These are phyloP conservation scores for Gomphus bonarii DNA, from an alignment of 1,284 basidiomycete genomes.

Conservation along the genomic window DNA sequence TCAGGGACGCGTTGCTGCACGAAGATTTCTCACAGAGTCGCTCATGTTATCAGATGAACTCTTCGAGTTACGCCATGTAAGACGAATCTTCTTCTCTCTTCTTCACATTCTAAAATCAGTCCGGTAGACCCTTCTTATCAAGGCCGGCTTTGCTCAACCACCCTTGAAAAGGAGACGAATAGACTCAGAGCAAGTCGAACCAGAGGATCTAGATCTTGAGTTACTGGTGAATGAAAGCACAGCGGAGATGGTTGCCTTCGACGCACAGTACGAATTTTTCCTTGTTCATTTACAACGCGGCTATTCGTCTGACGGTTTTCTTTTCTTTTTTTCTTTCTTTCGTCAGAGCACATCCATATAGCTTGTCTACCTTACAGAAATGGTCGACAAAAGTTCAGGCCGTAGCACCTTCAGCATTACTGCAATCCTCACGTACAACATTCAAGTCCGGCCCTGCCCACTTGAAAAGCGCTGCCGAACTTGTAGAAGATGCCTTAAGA, in stretches of 20 bases:
- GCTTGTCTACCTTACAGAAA: slow-evolving; percentile 72
- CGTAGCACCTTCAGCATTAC: slow-evolving; percentile 66
- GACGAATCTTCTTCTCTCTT: slow-evolving; percentile 5
- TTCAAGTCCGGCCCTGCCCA: slow-evolving; percentile 37
- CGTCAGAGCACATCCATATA: slow-evolving; percentile 23
- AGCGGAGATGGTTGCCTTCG: slow-evolving; percentile 36
- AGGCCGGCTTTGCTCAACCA: slow-evolving; percentile 41
- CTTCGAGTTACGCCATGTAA: slow-evolving; percentile 56
- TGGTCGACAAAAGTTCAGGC: slow-evolving; percentile 93
- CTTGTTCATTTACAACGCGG: not conserved
- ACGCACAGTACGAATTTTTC: slow-evolving; percentile 39
- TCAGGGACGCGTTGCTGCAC: slow-evolving; percentile 20
- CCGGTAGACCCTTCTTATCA: slow-evolving; percentile 32
- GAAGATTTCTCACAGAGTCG: slow-evolving; percentile 49
- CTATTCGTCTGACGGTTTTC: slow-evolving; percentile 29
- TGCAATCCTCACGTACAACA: slow-evolving; percentile 56
- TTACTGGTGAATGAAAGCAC: slow-evolving; percentile 37
- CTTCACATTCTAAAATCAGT: slow-evolving; percentile 9
- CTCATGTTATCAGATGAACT: slow-evolving; percentile 53
- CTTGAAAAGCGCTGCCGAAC: slow-evolving; percentile 48
- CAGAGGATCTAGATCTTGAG: slow-evolving; percentile 24
- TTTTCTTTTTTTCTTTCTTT: slow-evolving; percentile 59
- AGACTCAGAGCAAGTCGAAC: slow-evolving; percentile 15
- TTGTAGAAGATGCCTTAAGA: slow-evolving; percentile 60
- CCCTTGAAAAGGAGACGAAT: slow-evolving; percentile 49